Conservation (phyloP, 2,329 filamentous ascomycete genomes). For the Pseudogymnoascus sp. region DNA sequence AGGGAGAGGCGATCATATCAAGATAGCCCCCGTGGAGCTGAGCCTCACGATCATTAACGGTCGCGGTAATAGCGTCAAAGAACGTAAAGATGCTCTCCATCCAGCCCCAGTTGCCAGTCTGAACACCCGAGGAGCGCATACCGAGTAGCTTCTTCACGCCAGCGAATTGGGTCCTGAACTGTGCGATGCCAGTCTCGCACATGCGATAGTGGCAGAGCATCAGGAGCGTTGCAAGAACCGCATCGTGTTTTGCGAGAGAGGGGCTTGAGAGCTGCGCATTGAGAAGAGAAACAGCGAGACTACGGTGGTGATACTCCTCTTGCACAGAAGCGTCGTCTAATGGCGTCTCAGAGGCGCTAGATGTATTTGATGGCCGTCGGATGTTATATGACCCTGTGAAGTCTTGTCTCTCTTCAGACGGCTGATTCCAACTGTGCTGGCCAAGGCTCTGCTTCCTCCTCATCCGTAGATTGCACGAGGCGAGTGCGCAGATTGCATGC, state of each 20-base stretch:
- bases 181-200: slow-evolving; percentile 85
- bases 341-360: slow-evolving; percentile 35
- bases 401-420: slow-evolving; percentile 26
- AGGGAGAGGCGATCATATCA: slow-evolving; percentile 57
- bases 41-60: slow-evolving; percentile 84
- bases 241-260: slow-evolving; percentile 70
- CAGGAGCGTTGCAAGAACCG: slow-evolving; percentile 78
- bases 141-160: slow-evolving; percentile 85
- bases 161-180: slow-evolving; percentile 88
- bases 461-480: slow-evolving; percentile 86
- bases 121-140: slow-evolving; percentile 53
- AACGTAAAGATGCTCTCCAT: slow-evolving; percentile 91
- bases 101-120: slow-evolving; percentile 69
- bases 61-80: slow-evolving; percentile 88
- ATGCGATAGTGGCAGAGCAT: slow-evolving; percentile 88
- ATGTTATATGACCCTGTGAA: slow-evolving; percentile 11
- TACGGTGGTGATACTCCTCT: slow-evolving; percentile 77
- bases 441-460: slow-evolving; percentile 60
- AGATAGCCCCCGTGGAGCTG: slow-evolving; percentile 61
- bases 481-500: slow-evolving; percentile 82
- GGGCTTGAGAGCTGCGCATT: slow-evolving; percentile 79
- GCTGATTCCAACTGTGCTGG: slow-evolving; percentile 40
- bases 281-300: slow-evolving; percentile 69
- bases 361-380: slow-evolving; percentile 21
- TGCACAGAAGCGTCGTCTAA: slow-evolving; percentile 53